Conservation (phyloP, 495 filamentous ascomycete species). For the Astrothelium subdiscretum region DNA sequence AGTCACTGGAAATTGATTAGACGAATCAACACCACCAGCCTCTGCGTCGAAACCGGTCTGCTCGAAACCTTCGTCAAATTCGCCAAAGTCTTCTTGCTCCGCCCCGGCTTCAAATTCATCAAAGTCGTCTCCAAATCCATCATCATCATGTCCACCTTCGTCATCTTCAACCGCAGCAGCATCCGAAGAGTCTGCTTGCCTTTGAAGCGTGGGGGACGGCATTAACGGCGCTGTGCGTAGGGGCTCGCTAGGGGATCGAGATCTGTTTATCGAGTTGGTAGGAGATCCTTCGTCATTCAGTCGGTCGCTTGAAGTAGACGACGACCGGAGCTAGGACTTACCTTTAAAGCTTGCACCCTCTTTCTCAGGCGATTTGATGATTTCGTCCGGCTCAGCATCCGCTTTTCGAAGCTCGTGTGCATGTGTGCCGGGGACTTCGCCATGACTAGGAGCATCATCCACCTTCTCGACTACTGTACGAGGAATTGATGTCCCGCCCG, state of each 20-base stretch:
- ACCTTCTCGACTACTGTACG: constrained; percentile 74
- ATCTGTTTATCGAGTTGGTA: constrained; percentile 30
- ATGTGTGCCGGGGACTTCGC: constrained; percentile 76
- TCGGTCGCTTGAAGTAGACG: constrained; percentile 36
- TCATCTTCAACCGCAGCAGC: constrained; percentile 32
- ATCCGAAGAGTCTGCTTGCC: constrained; percentile 23
- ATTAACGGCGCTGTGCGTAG: constrained; percentile 1
- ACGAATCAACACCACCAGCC: constrained; percentile 25
- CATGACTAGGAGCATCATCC: constrained; percentile 56
- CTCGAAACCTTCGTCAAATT: constrained; percentile 83
- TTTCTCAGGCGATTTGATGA: constrained; percentile 39
- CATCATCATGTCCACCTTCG: constrained; percentile 32
- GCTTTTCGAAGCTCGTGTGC: constrained; percentile 63
- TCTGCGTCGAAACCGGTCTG: constrained; percentile 39
- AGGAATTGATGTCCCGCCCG: constrained; percentile 56
- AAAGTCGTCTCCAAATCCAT: constrained; percentile 77
- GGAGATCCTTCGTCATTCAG: constrained; percentile 48
- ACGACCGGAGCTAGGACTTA: constrained; percentile 31
- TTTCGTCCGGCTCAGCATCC: constrained; percentile 74
- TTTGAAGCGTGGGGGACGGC: background rate
- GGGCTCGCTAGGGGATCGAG: constrained; percentile 8
- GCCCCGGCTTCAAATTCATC: constrained; percentile 88
- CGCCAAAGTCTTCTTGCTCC: constrained; percentile 66
- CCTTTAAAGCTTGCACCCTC: constrained; percentile 37
- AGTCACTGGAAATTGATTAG: constrained; percentile 5